phyloP scores from a whole-genome alignment of 352 stramenopile species.

The Phytophthora megakarya region DNA sequence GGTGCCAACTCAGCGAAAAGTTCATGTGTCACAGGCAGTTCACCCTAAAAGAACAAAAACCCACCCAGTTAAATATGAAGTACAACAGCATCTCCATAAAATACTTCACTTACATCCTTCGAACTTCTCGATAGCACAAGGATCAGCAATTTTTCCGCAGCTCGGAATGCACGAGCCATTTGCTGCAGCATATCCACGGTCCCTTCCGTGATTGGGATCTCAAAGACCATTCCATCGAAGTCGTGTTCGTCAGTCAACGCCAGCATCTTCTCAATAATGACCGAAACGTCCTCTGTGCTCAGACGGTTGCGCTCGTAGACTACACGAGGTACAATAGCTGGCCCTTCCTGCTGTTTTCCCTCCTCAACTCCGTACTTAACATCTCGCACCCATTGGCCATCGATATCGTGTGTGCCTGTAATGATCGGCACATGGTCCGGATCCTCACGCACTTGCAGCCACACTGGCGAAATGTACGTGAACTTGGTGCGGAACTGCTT shows the following conservation, averaged over 20 bases:
- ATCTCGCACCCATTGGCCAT: constrained; percentile 56
- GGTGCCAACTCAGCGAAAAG: constrained; percentile 62
- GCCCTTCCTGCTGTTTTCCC: constrained; percentile 17
- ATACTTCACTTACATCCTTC: constrained; percentile 40
- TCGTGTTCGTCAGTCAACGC: constrained; percentile 40
- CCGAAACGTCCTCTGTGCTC: constrained; percentile 46
- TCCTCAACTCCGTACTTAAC: constrained; percentile 41
- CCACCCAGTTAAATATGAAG: neutral
- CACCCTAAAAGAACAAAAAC: constrained; percentile 35
- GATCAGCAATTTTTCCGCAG: constrained; percentile 60
- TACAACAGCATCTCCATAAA: neutral
- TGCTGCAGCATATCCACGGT: constrained; percentile 69
- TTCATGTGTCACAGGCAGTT: constrained; percentile 56
- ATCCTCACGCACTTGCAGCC: constrained; percentile 78
- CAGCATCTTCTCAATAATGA: constrained; percentile 63
- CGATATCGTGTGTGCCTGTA: constrained; percentile 76
- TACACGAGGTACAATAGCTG: constrained; percentile 72
- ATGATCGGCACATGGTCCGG: constrained; percentile 51
- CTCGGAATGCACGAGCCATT: constrained; percentile 55
- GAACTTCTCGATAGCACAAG: constrained; percentile 66
- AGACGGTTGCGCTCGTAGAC: constrained; percentile 81
- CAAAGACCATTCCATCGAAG: constrained; percentile 81
- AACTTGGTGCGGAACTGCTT: constrained; percentile 77
- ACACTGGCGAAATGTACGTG: constrained; percentile 80
- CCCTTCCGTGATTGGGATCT: constrained; percentile 66